phyloP scores from a whole-genome alignment of 129 eudicot species.

The Pulicaria dysenterica region DNA sequence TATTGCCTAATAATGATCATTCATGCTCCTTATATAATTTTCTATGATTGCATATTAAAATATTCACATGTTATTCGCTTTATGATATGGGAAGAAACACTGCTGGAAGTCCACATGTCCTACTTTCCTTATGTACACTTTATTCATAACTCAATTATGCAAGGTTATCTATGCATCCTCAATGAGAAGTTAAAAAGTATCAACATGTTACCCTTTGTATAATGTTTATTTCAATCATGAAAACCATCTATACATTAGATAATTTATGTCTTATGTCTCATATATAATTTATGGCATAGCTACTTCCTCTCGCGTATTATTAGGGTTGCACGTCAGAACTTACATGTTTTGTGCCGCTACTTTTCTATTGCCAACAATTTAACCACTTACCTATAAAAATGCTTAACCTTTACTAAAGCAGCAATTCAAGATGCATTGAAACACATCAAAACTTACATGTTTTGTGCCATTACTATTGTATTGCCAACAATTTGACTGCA shows the following conservation, averaged over 20 bases:
- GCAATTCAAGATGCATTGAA: no score
- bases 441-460: not conserved
- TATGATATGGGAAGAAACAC: slow-evolving; percentile 5
- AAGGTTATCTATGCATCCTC: slow-evolving; percentile 11
- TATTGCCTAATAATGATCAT: slow-evolving; percentile 1
- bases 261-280: not conserved
- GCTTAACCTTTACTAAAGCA: not conserved
- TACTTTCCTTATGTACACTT: slow-evolving; percentile 12
- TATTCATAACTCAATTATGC: slow-evolving; percentile 9
- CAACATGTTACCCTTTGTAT: not conserved
- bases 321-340: not conserved
- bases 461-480: slow-evolving; percentile 6
- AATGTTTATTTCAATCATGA: slow-evolving; percentile 14
- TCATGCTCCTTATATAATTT: slow-evolving; percentile 2
- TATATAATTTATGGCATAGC: not conserved
- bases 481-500: slow-evolving; percentile 13
- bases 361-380: slow-evolving; percentile 8
- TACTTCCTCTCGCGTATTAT: not conserved
- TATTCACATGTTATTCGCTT: slow-evolving; percentile 14
- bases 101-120: slow-evolving; percentile 13
- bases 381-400: slow-evolving; percentile 8
- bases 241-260: slow-evolving; percentile 2
- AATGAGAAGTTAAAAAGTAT: not conserved
- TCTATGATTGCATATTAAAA: slow-evolving; percentile 3
- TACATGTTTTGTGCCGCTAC: slow-evolving; percentile 1